Base-by-base conservation (phyloP, 2,329 filamentous ascomycete genomes). In the Penicillium sp. region DNA sequence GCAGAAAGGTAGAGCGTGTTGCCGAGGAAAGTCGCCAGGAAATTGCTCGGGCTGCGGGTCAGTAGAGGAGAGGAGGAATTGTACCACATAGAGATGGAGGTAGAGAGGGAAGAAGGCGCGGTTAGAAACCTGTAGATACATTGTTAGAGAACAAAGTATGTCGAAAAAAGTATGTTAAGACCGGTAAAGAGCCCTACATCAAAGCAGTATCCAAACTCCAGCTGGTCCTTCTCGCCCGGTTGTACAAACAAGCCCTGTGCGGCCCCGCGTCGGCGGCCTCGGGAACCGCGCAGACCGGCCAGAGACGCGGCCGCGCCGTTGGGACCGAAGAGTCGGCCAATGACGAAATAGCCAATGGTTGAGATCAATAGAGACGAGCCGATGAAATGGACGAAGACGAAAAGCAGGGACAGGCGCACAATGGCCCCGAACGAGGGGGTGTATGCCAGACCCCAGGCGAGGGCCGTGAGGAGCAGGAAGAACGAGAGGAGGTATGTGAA, bases 201-300 rank as follows among this genome's bases (percentile, higher is more conserved):
- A 67, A 85, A 85, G 64, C 82, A 85, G 62, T 86, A 86, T 43
- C 82, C 82, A 67, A 85, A 86, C 60, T 85, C 82, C 51, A 86
- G 65, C 49, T 78, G 78, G 44, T 84, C 81, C 24, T 76, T 77
- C 51, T 73, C 70, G 8, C 70, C 71, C 0, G 77, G 74, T 44
- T 79, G 77, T 4, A 76, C 72, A 58, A 85, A 84, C 6, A 85
- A 65, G 2, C 82, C 80, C 59, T 77, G 71, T 40, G 73, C 70
- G 14, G 67, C 65, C 44, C 70, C 65, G 50, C 78, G 65, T 60
- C 77, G 70, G 47, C 76, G 68, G 26, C 75, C 73, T 4, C 75
- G 65, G 40, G 50, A 68, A 50, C 61, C 68, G 48, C 72, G 53
- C 40, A 77, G 56, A 14, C 77, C 72, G 3, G 74, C 72, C 27